Evolutionary conservation across 176 grass and related monocot species (phyloP).

Genomic region (Sorghum bicolor): Sorghum_bicolor_NCBIv3 NC_012870.2:70251001-70251500

Average conservation of each 20-base stretch:
- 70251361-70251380: not conserved
- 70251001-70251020: not conserved
- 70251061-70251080: not conserved
- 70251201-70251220: not conserved
- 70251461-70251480: not conserved
- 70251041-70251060: not conserved
- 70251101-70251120: not conserved
- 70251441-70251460: not conserved
- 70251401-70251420: not conserved
- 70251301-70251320: not conserved
- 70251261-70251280: not conserved
- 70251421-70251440: not conserved
- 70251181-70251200: not conserved
- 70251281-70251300: conserved; percentile 22
- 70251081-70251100: not conserved
- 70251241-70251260: not conserved
- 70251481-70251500: no score
- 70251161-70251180: not conserved
- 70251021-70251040: conserved; percentile 18
- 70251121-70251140: no score
- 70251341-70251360: not conserved
- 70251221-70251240: not conserved
- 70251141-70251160: not conserved
- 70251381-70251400: conserved; percentile 8
- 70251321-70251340: no score